Percentiles rank a stretch among this genome's conserved stretches.
These are phyloP conservation scores for Ceratocystiopsis minuta DNA, from an alignment of 2,329 filamentous ascomycete species.

Conservation along the genomic window DNA sequence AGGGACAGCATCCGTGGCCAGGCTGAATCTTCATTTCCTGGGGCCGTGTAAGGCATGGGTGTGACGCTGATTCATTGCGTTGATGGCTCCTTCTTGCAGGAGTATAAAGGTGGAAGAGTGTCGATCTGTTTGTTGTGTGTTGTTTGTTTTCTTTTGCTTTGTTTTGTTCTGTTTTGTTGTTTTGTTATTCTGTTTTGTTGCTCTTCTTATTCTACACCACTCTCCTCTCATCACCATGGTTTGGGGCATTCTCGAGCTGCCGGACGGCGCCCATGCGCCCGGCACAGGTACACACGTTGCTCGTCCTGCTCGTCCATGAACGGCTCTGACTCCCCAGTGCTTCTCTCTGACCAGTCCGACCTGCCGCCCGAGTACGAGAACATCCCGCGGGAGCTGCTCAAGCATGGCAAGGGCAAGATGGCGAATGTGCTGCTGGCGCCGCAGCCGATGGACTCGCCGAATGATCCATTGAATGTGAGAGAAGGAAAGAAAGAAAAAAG, in stretches of 20 bases:
- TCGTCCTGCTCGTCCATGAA: no score
- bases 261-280: conserved; percentile 26
- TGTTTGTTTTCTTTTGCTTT: background rate
- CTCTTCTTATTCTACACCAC: no score
- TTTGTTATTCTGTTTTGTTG: background rate
- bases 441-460: conserved; percentile 29
- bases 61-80: background rate
- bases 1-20: no score
- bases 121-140: background rate
- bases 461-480: conserved; percentile 28
- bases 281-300: conserved; percentile 30
- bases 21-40: no score
- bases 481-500: no score
- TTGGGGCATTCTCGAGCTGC: conserved; percentile 28
- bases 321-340: conserved; percentile 17
- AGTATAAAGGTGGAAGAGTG: background rate
- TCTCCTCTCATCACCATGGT: conserved; percentile 20
- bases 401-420: conserved; percentile 18
- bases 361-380: conserved; percentile 26
- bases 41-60: background rate
- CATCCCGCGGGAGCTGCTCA: conserved; percentile 23
- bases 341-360: conserved; percentile 27
- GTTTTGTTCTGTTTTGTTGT: background rate
- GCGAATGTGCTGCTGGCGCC: conserved; percentile 21
- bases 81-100: no score